These are phyloP conservation scores for Chrysanthemum seticuspe DNA, from an alignment of 129 eudicot species.

Conservation along the genomic window DNA sequence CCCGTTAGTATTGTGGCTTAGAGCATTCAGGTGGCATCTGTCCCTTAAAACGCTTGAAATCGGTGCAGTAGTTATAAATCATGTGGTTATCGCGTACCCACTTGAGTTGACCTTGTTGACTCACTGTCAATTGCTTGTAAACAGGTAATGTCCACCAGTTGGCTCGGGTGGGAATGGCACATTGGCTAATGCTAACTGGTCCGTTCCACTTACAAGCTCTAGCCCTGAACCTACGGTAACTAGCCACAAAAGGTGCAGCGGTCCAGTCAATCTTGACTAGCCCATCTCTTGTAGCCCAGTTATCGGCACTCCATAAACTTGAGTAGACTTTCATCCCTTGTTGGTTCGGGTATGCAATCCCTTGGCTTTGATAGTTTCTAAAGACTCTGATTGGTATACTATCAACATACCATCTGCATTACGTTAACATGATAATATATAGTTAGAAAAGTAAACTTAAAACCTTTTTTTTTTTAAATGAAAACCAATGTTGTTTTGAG, in stretches of 20 bases:
- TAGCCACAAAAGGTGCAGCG: constrained; percentile 54
- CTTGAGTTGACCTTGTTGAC: constrained; percentile 41
- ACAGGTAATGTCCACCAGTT: constrained; percentile 55
- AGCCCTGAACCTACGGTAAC: constrained; percentile 39
- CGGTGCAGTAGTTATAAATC: constrained; percentile 61
- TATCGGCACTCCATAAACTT: constrained; percentile 73
- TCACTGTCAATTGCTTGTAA: constrained; percentile 33
- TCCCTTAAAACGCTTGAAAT: constrained; percentile 45
- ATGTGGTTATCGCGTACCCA: constrained; percentile 47
- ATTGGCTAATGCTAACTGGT: constrained; percentile 31
- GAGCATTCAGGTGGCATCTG: constrained; percentile 57
- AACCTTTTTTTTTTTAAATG: background rate
- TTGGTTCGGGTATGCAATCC: constrained; percentile 55
- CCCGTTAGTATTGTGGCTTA: constrained; percentile 37
- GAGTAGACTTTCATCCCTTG: constrained; percentile 67
- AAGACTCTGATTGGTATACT: constrained; percentile 55
- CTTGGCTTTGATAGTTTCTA: constrained; percentile 48
- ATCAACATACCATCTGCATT: constrained; percentile 65
- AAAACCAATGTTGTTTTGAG: background rate
- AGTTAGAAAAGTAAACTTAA: background rate
- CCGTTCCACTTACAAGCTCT: constrained; percentile 55
- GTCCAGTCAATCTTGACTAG: constrained; percentile 59
- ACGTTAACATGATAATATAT: background rate
- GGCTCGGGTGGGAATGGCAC: constrained; percentile 30
- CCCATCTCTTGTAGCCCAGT: constrained; percentile 71